A percentile compares a stretch with the other conserved stretches of the same genome.
Evolutionary conservation across 2,329 filamentous ascomycete genomes (phyloP).

Genomic region (Boeremia exigua): DNA sequence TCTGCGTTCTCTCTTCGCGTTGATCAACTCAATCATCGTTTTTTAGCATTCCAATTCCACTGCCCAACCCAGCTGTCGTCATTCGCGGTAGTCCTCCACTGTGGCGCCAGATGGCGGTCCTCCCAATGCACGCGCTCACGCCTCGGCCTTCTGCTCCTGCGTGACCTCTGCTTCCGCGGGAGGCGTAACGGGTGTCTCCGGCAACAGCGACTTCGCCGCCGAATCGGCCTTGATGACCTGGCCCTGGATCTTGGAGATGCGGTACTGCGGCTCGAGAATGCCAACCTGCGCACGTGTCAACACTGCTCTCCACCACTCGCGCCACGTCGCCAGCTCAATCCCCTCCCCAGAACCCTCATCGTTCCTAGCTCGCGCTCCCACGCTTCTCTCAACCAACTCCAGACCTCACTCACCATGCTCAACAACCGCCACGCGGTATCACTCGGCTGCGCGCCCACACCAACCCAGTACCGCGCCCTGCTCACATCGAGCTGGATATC

Average conservation of each 20-base stretch:
- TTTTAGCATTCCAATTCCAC: background rate
- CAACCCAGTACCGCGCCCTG: constrained; percentile 92
- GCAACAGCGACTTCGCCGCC: constrained; percentile 38
- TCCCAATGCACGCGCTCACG: background rate
- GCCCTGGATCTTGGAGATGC: constrained; percentile 41
- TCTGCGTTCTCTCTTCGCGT: no score
- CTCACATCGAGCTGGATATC: constrained; percentile 85
- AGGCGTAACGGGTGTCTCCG: constrained; percentile 13
- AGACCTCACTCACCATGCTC: constrained; percentile 65
- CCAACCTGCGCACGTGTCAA: constrained; percentile 32
- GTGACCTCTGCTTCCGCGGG: constrained; percentile 11
- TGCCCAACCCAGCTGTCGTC: background rate
- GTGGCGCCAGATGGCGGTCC: no score
- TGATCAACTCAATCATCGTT: background rate
- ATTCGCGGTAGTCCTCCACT: background rate
- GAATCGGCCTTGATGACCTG: constrained; percentile 40
- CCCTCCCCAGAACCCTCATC: background rate
- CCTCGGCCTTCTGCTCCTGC: constrained; percentile 16
- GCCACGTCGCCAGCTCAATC: background rate
- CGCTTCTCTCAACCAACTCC: background rate
- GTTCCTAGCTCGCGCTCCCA: background rate
- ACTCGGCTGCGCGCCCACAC: constrained; percentile 93
- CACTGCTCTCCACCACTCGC: background rate
- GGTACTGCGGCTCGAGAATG: constrained; percentile 47
- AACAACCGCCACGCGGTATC: constrained; percentile 88